These are phyloP conservation scores for Citrullus mucosospermus DNA, from an alignment of 306 rosid genomes.

Conservation along the genomic window DNA sequence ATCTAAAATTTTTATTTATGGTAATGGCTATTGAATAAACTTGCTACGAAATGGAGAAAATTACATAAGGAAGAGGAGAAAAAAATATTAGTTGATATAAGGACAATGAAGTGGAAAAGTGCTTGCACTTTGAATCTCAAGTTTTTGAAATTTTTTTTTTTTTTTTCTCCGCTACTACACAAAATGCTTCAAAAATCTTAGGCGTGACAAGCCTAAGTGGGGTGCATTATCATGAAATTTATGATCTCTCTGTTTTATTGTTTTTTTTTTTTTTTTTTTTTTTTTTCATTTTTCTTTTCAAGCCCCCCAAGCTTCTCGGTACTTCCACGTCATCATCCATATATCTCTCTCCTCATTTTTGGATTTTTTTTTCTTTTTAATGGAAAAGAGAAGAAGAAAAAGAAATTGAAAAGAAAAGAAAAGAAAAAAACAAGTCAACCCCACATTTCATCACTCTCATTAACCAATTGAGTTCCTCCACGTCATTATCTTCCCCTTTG, in stretches of 20 bases:
- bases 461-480: conserved; percentile 9
- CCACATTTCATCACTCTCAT: conserved; percentile 9
- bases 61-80: neutral
- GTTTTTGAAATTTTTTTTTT: neutral
- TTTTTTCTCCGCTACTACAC: neutral
- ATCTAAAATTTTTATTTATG: neutral
- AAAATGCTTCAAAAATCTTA: conserved; percentile 4
- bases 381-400: neutral
- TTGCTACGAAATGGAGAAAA: neutral
- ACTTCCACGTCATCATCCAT: conserved; percentile 19
- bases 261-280: neutral
- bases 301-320: neutral
- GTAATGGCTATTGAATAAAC: neutral
- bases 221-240: conserved; percentile 10
- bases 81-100: neutral
- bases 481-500: neutral
- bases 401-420: neutral
- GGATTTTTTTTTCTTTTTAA: neutral
- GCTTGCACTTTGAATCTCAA: neutral
- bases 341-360: neutral
- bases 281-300: neutral
- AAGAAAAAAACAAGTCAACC: conserved; percentile 8
- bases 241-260: neutral
- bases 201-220: conserved; percentile 13
- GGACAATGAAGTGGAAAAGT: neutral